Evolutionary conservation across 257 asterid species (phyloP).

Genomic region (Vinca minor): DNA sequence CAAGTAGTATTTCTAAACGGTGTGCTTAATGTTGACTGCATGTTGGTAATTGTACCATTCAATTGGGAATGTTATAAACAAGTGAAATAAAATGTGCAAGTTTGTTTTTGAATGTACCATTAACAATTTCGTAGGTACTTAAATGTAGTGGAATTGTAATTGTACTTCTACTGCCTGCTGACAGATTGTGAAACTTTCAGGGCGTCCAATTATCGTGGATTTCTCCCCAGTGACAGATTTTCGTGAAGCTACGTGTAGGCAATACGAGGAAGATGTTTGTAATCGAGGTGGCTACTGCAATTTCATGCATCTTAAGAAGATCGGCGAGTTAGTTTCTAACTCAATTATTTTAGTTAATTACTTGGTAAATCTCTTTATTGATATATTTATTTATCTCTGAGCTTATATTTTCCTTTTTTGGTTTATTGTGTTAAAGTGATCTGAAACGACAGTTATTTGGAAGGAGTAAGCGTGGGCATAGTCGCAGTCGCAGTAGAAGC

Average conservation of each 20-base stretch:
- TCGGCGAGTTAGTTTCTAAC: constrained; percentile 48
- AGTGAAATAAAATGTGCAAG: not conserved
- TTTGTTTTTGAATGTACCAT: not conserved
- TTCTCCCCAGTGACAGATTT: constrained; percentile 92
- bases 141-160: not conserved
- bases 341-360: not conserved
- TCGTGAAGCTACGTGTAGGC: constrained; percentile 89
- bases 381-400: constrained; percentile 8
- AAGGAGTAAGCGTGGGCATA: constrained; percentile 46
- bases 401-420: not conserved
- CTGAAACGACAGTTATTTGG: constrained; percentile 68
- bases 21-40: not conserved
- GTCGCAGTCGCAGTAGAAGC: constrained; percentile 70
- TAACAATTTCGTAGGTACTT: not conserved
- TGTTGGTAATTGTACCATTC: not conserved
- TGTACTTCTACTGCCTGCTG: constrained; percentile 3
- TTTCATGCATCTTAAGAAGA: constrained; percentile 89
- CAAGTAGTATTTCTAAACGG: not conserved
- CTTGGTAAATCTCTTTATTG: not conserved
- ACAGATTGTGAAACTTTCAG: constrained; percentile 23
- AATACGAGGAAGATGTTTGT: constrained; percentile 85
- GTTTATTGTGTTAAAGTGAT: constrained; percentile 33
- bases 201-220: constrained; percentile 78
- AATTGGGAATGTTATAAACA: not conserved
- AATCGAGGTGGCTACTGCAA: constrained; percentile 91